phyloP scores from a whole-genome alignment of 2,329 filamentous ascomycete genomes.

The Cucurbitaria berberidis region DNA sequence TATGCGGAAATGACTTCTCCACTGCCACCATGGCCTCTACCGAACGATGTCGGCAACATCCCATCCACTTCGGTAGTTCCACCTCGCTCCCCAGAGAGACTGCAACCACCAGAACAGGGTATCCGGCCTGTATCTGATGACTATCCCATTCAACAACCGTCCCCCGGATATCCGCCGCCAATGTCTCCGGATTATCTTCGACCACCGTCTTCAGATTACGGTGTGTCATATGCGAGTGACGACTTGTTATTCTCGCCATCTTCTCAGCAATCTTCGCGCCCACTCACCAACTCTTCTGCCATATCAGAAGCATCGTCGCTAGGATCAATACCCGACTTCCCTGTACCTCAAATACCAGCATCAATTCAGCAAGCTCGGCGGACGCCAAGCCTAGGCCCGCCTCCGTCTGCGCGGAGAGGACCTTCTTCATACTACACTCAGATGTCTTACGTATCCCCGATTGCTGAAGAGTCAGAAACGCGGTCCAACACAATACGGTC shows the following conservation, averaged over 20 bases:
- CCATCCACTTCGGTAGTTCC: slow-evolving; percentile 33
- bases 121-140: slow-evolving; percentile 49
- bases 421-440: slow-evolving; percentile 58
- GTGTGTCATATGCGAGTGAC: slow-evolving; percentile 38
- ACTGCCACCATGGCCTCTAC: slow-evolving; percentile 55
- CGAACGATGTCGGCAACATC: slow-evolving; percentile 40
- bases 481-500: slow-evolving; percentile 52
- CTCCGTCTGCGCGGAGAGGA: slow-evolving; percentile 56
- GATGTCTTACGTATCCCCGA: slow-evolving; percentile 56
- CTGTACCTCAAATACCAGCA: slow-evolving; percentile 44
- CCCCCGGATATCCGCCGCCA: slow-evolving; percentile 29
- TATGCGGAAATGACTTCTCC: slow-evolving; percentile 34
- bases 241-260: slow-evolving; percentile 42
- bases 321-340: slow-evolving; percentile 52
- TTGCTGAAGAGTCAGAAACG: slow-evolving; percentile 56
- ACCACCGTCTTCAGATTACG: slow-evolving; percentile 28
- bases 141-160: slow-evolving; percentile 39
- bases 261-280: slow-evolving; percentile 38
- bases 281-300: slow-evolving; percentile 47
- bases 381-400: slow-evolving; percentile 54
- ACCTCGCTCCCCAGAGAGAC: slow-evolving; percentile 36
- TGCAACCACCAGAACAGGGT: slow-evolving; percentile 51
- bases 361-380: slow-evolving; percentile 47
- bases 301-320: slow-evolving; percentile 49
- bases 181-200: slow-evolving; percentile 28